Conservation (phyloP, 2,329 filamentous ascomycete genomes). For the Anisogramma anomala region DNA sequence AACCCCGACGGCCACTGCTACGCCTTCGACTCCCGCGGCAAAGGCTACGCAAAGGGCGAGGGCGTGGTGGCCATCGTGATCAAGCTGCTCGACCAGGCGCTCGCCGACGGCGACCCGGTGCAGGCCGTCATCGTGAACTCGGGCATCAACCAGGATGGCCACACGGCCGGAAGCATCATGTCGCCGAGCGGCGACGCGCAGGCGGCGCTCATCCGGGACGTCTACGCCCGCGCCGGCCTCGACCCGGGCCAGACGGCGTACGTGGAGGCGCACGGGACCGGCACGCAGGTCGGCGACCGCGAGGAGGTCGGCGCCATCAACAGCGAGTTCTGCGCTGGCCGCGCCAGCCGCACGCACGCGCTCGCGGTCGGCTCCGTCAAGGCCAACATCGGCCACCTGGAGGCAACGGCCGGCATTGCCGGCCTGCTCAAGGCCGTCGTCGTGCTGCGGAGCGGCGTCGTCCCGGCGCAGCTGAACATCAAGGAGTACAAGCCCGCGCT, state of each 20-base stretch:
- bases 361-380: constrained; percentile 20
- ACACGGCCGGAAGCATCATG: constrained; percentile 23
- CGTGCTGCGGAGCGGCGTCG: constrained; percentile 21
- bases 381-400: constrained; percentile 25
- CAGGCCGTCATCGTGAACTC: too few relatives aligned
- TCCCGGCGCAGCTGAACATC: constrained; percentile 13
- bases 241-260: constrained; percentile 13
- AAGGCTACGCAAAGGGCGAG: too few relatives aligned
- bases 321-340: constrained; percentile 11
- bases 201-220: constrained; percentile 14
- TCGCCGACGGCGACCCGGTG: too few relatives aligned
- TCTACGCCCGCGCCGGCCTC: constrained; percentile 16
- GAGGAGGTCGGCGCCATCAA: constrained; percentile 25
- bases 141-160: too few relatives aligned
- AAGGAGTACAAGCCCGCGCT: too few relatives aligned
- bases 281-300: constrained; percentile 30
- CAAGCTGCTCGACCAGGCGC: too few relatives aligned
- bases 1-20: too few relatives aligned
- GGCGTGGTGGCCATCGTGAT: too few relatives aligned
- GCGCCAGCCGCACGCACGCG: constrained; percentile 2
- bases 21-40: too few relatives aligned
- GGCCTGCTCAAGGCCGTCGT: constrained; percentile 23
- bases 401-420: constrained; percentile 20
- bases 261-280: constrained; percentile 26
- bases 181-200: constrained; percentile 21